Evolutionary conservation across 202 grass and related monocot genomes (phyloP).

Genomic region (Carex sylvatica): DNA sequence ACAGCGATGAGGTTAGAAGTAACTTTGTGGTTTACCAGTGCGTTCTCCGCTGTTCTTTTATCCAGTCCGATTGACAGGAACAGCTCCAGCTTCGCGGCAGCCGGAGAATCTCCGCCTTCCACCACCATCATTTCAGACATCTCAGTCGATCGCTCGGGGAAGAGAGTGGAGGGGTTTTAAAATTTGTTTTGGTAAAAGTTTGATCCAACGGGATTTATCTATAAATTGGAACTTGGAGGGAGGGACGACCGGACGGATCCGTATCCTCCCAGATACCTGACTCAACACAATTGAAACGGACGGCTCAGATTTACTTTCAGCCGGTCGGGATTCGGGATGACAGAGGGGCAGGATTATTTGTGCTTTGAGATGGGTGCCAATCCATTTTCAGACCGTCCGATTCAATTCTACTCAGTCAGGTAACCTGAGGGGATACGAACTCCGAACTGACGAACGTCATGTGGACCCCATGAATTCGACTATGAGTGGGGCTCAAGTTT

Average conservation of each 20-base stretch:
- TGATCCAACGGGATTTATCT: background rate
- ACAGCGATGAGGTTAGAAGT: constrained; percentile 77
- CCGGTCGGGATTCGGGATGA: too few relatives aligned
- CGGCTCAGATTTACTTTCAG: too few relatives aligned
- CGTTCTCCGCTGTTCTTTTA: constrained; percentile 86
- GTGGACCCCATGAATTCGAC: background rate
- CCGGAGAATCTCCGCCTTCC: constrained; percentile 30
- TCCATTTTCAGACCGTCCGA: too few relatives aligned
- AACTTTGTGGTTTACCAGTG: constrained; percentile 81
- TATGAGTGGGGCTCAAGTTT: background rate
- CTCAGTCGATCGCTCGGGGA: background rate
- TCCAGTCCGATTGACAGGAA: constrained; percentile 85
- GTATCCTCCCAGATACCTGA: too few relatives aligned
- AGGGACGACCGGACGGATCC: background rate
- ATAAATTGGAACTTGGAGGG: background rate
- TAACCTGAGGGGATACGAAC: too few relatives aligned
- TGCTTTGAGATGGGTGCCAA: too few relatives aligned
- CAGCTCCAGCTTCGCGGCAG: constrained; percentile 37
- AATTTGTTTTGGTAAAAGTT: background rate
- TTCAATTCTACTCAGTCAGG: too few relatives aligned
- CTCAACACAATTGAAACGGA: too few relatives aligned
- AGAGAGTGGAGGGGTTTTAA: too few relatives aligned
- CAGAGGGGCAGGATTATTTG: too few relatives aligned
- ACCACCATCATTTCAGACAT: background rate
- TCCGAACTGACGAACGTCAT: background rate